A percentile compares a stretch with the other conserved stretches of the same genome.
Conservation (phyloP, 345 rosid species). For the Eucalyptus victrix region DNA sequence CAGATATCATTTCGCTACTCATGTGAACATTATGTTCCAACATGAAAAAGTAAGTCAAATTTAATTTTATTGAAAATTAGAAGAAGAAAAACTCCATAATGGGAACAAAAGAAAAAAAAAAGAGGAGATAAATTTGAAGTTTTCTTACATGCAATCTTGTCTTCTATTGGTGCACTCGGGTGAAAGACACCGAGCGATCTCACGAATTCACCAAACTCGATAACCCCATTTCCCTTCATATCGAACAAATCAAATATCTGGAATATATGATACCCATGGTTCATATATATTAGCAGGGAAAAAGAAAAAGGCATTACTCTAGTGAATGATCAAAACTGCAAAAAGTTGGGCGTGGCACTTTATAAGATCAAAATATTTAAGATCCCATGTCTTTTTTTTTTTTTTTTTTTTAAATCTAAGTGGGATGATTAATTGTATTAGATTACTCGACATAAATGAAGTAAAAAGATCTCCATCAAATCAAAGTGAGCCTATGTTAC, state of each 20-base stretch:
- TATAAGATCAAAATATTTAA: neutral
- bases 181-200: slow-evolving; percentile 57
- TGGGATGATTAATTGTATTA: neutral
- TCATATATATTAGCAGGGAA: neutral
- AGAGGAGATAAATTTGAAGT: neutral
- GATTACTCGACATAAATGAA: neutral
- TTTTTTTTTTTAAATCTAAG: neutral
- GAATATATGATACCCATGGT: neutral
- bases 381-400: neutral
- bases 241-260: slow-evolving; percentile 63
- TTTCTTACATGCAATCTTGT: slow-evolving; percentile 42
- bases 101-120: neutral
- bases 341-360: neutral
- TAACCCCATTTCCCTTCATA: slow-evolving; percentile 42
- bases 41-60: neutral
- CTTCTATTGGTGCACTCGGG: slow-evolving; percentile 33
- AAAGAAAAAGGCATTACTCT: neutral
- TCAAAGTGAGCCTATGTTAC: neutral
- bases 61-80: neutral
- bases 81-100: neutral
- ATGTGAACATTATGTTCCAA: neutral
- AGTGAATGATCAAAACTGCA: neutral
- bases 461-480: neutral
- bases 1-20: neutral
- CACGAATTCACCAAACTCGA: slow-evolving; percentile 68